Base-by-base conservation (phyloP, 257 asterid species). In the Nicotiana undulata region DNA sequence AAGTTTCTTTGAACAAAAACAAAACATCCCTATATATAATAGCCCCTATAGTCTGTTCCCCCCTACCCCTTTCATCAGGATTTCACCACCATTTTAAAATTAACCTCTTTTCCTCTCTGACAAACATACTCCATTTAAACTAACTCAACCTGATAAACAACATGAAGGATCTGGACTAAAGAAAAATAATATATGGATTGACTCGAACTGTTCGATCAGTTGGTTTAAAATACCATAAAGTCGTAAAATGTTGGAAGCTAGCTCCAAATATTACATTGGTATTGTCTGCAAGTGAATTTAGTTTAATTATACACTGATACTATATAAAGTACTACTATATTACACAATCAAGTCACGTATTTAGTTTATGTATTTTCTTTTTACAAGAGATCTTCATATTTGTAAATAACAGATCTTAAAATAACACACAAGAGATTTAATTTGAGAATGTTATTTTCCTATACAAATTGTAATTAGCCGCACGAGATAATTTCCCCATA, bases 11-110 rank as follows among this genome's bases (percentile, higher is more conserved):
- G 79, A 74, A 74, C 44, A 74, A 74, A 74, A 74, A 74, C 44
- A 74, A 74, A 49, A 74, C 79, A 74, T 74, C 61, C 79, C 79
- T 74, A 65, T 29, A 22, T 74, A 65, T 29, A 22, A 63, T 67
- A 67, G 55, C 18, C 59, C 20, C 77, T 44, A 72, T 72, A 15
- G 59, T 72, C 79, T 74, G 78, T 24, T 46, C 44, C 34, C 58
- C 78, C 24, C n/a, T n/a, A 31, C 13, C 2, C 0, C 17, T 15
- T 72, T 4, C 18, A 51, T 4, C 18, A 51, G 17, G 18, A 51
- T 51, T 51, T 20, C 78, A 72, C 16, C 37, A 46, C 40, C 13
- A 74, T 44, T 46, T 40, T 40, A 6, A 70, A 70, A 46, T 40
- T 16, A 56, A 18, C 5, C 4, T 46, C 0, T 15, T 46, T 74